phyloP scores from a whole-genome alignment of 2,329 filamentous ascomycete species.

The Truncatella angustata region DNA sequence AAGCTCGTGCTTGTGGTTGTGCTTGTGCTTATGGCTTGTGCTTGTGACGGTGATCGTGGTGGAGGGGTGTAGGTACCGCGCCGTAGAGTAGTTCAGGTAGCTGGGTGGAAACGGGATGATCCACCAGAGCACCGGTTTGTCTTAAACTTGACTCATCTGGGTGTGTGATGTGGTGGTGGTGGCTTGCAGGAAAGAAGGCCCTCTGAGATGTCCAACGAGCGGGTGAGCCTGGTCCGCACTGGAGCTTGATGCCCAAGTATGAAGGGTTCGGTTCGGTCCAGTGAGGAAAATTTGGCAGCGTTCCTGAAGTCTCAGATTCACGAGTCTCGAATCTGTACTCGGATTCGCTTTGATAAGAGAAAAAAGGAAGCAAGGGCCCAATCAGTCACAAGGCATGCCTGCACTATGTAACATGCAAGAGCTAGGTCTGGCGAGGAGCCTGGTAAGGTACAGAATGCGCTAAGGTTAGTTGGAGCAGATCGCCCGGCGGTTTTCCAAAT shows the following conservation, averaged over 20 bases:
- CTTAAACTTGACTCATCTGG: slow-evolving; percentile 7
- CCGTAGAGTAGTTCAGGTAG: too few species aligned
- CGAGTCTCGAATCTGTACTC: not conserved
- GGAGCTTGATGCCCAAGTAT: not conserved
- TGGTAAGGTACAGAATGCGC: too few species aligned
- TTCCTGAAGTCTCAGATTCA: not conserved
- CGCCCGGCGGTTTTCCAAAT: not conserved
- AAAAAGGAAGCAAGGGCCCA: not conserved
- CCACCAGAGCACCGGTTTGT: not conserved
- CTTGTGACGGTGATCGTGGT: slow-evolving; percentile 1
- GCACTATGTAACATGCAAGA: not conserved
- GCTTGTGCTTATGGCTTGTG: too few species aligned
- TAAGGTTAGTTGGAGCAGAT: too few species aligned
- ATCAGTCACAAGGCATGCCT: not conserved
- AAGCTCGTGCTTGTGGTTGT: too few species aligned
- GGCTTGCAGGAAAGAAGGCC: too few species aligned
- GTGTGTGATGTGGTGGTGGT: too few species aligned
- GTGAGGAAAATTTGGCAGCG: not conserved
- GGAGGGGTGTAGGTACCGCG: not conserved
- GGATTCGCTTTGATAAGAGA: too few species aligned
- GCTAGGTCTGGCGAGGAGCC: too few species aligned
- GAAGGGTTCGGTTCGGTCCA: not conserved
- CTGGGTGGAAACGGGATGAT: not conserved
- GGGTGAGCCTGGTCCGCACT: not conserved
- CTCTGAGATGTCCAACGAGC: too few species aligned